Percentiles rank a stretch among this genome's conserved stretches.
These are phyloP conservation scores for Isoetes engelmannii DNA, from an alignment of 83 land plant genomes.

Conservation along the genomic window DNA sequence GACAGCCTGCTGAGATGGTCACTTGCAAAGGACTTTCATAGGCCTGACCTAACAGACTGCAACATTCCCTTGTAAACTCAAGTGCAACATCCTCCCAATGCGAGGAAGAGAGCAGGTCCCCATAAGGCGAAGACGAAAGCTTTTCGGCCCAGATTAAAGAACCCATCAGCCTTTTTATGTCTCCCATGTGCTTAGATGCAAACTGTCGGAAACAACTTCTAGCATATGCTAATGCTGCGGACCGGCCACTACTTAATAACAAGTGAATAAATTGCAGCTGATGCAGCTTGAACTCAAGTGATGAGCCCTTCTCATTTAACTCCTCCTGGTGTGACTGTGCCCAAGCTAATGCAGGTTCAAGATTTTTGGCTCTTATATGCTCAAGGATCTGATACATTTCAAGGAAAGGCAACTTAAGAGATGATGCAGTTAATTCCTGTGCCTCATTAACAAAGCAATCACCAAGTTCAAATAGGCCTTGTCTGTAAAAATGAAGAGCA, in stretches of 20 bases:
- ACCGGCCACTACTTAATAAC: constrained; percentile 43
- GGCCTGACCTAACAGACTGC: constrained; percentile 74
- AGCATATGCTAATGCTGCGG: constrained; percentile 69
- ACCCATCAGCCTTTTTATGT: constrained; percentile 76
- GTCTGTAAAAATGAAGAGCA: constrained; percentile 76
- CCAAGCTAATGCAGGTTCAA: constrained; percentile 81
- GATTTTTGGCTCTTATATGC: constrained; percentile 50
- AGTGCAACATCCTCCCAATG: constrained; percentile 71
- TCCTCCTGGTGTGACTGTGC: constrained; percentile 40
- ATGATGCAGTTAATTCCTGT: constrained; percentile 43
- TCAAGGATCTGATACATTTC: constrained; percentile 76
- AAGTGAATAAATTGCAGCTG: constrained; percentile 68
- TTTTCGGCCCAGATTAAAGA: constrained; percentile 62
- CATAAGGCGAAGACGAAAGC: constrained; percentile 72
- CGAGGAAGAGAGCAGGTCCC: constrained; percentile 46
- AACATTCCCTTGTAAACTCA: constrained; percentile 78
- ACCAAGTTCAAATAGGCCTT: constrained; percentile 80
- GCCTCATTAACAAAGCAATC: constrained; percentile 73
- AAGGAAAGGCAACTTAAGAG: constrained; percentile 50
- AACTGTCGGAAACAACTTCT: constrained; percentile 56
- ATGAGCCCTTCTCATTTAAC: constrained; percentile 55
- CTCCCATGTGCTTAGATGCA: constrained; percentile 52
- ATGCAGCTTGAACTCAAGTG: constrained; percentile 75
- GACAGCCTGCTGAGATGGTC: constrained; percentile 61
- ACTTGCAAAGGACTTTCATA: constrained; percentile 76